Conservation (phyloP, 768 basidiomycete genomes). For the Russula abietina region DNA sequence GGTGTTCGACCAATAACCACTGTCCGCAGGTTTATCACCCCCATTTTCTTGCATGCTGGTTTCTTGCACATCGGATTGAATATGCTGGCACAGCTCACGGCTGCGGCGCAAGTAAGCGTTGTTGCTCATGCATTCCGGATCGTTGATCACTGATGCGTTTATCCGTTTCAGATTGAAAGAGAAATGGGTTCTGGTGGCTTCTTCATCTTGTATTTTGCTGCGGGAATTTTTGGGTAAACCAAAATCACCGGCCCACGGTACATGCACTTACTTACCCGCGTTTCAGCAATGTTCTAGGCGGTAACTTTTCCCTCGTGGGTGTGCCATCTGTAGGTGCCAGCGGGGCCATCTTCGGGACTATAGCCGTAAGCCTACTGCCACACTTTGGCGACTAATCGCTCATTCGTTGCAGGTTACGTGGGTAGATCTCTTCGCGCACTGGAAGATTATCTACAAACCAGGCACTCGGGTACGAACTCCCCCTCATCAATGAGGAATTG, state of each 20-base stretch:
- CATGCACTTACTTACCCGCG: background rate
- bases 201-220: constrained; percentile 77
- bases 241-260: background rate
- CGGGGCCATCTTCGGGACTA: constrained; percentile 86
- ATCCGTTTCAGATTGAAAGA: constrained; percentile 58
- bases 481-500: background rate
- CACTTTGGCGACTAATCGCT: constrained; percentile 6
- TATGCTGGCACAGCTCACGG: constrained; percentile 76
- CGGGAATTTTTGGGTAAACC: constrained; percentile 87
- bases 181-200: constrained; percentile 90
- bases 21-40: constrained; percentile 36
- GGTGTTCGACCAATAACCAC: background rate
- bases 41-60: constrained; percentile 94
- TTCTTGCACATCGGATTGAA: constrained; percentile 88
- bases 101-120: constrained; percentile 63
- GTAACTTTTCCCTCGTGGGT: constrained; percentile 88
- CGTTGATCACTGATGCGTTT: background rate
- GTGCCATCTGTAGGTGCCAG: constrained; percentile 87
- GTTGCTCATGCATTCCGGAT: background rate
- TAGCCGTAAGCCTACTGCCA: constrained; percentile 47
- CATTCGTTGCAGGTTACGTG: constrained; percentile 52
- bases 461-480: constrained; percentile 54
- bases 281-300: constrained; percentile 75
- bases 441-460: constrained; percentile 83
- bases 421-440: constrained; percentile 89